A percentile compares a stretch with the other conserved stretches of the same genome.
Conservation (phyloP, 139 green algal species). For the Nannochloris sp. region DNA sequence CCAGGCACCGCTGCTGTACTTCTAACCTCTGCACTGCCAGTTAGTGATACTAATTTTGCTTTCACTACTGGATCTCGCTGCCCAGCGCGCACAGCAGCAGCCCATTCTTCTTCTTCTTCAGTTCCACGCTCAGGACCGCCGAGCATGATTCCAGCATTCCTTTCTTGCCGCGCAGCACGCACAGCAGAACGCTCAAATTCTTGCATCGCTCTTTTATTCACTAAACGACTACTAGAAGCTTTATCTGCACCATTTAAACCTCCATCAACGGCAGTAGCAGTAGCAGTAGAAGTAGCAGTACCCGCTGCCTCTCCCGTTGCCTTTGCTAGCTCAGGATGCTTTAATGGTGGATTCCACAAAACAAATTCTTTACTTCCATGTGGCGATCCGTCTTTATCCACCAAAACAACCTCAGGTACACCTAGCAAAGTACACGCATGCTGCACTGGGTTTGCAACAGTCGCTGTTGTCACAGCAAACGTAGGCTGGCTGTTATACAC, state of each 20-base stretch:
- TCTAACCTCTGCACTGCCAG: background rate
- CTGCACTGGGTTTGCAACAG: conserved; percentile 75
- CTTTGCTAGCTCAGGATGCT: too few species aligned
- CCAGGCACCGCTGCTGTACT: too few species aligned
- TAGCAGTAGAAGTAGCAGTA: too few species aligned
- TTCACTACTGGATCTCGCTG: background rate
- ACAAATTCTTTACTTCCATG: conserved; percentile 72
- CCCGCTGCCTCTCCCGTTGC: background rate
- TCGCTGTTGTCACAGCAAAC: conserved; percentile 76
- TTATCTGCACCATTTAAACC: too few species aligned
- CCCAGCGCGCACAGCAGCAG: background rate
- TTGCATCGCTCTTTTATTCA: background rate
- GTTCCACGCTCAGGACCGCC: background rate
- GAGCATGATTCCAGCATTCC: background rate
- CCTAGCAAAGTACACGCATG: conserved; percentile 60
- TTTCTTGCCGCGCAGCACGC: background rate
- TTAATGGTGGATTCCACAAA: conserved; percentile 91
- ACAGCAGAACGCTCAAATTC: background rate
- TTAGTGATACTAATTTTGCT: background rate
- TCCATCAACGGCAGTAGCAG: too few species aligned
- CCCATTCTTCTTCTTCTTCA: conserved; percentile 12
- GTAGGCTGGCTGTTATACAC: conserved; percentile 37
- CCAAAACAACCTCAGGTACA: conserved; percentile 22
- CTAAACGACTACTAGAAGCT: too few species aligned
- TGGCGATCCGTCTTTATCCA: conserved; percentile 75